A percentile compares a stretch with the other conserved stretches of the same genome.
These are phyloP conservation scores for Massariosphaeria phaeospora DNA, from an alignment of 495 filamentous ascomycete genomes.

Conservation along the genomic window DNA sequence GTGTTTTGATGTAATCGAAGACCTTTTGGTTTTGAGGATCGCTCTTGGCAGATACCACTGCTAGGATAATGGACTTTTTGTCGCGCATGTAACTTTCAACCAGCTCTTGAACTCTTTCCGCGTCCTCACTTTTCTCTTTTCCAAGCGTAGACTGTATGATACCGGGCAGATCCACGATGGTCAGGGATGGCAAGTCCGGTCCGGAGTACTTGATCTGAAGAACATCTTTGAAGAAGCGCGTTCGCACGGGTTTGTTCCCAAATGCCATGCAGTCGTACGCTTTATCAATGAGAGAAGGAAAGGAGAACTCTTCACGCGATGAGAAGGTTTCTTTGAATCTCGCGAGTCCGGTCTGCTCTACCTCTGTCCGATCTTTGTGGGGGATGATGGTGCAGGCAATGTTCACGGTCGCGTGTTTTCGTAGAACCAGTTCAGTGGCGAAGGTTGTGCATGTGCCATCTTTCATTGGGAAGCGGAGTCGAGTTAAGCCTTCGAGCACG, in stretches of 20 bases:
- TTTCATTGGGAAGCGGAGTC: constrained; percentile 60
- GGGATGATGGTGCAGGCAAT: constrained; percentile 33
- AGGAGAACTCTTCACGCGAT: constrained; percentile 21
- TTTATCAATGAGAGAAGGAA: constrained; percentile 32
- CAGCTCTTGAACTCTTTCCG: constrained; percentile 23
- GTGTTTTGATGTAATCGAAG: constrained; percentile 11
- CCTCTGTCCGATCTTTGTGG: constrained; percentile 28
- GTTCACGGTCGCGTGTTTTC: constrained; percentile 26
- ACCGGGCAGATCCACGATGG: constrained; percentile 26
- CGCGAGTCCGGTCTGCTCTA: constrained; percentile 24
- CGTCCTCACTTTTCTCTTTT: constrained; percentile 26
- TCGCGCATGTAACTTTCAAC: constrained; percentile 31
- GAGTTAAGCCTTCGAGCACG: constrained; percentile 66
- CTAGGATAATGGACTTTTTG: constrained; percentile 34
- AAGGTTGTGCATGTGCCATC: constrained; percentile 62
- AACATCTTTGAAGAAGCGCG: constrained; percentile 9
- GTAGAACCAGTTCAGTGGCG: constrained; percentile 58
- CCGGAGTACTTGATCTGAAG: constrained; percentile 24
- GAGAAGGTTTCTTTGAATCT: constrained; percentile 29
- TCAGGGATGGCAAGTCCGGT: constrained; percentile 18
- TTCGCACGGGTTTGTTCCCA: neutral
- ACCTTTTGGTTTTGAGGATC: constrained; percentile 35
- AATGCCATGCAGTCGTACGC: constrained; percentile 31
- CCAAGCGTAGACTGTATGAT: constrained; percentile 14
- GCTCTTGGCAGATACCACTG: constrained; percentile 34